Base-by-base conservation (phyloP, 257 asterid species). In the Oldenlandia corymbosa region DNA sequence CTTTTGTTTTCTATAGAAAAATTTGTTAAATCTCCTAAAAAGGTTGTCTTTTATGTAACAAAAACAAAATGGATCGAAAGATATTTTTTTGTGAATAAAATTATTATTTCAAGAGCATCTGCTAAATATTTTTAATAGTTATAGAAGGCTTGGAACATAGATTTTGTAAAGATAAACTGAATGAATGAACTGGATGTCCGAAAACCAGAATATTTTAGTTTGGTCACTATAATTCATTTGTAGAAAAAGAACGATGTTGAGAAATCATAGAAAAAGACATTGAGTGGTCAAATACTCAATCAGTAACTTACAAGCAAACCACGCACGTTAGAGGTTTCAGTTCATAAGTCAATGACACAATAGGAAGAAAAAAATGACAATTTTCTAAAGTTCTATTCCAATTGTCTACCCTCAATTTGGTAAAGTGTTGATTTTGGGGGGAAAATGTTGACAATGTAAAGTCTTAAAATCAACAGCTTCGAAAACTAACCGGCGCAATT, bases 1-100 rank as follows among this genome's bases (percentile, higher is more conserved):
- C 67, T 62, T 61, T n/a, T 52, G 50, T 20, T 69, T 41, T 43
- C 16, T 32, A 31, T 55, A 30, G 17, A 51, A 51, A 21, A n/a
- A n/a, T 10, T 24, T 24, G 31, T 13, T 4, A 3, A 14, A 17
- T 47, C 13, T 18, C 6, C 41, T n/a, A n/a, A 4, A 8, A 27
- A 53, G 4, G n/a, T n/a, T n/a, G n/a, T 26, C 5, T n/a, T 49
- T 50, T 21, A 50, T 0, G 0, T 0, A 50, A 11, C 16, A 7
- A 21, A 51, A 9, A 10, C 34, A n/a, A 14, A 18, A 18, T 57
- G 9, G 28, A 10, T 18, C 28, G 3, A 2, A 9, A 6, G 6
- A 17, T 20, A 1, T 31, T 17, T 16, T 30, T 55, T 30, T 10
- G 11, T 6, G 45, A 39, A 14, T 1, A 39, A 1, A 27, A 46